Percentiles rank a stretch among this genome's conserved stretches.
Conservation (phyloP, 352 stramenopile genomes). For the Labyrinthula sp. region DNA sequence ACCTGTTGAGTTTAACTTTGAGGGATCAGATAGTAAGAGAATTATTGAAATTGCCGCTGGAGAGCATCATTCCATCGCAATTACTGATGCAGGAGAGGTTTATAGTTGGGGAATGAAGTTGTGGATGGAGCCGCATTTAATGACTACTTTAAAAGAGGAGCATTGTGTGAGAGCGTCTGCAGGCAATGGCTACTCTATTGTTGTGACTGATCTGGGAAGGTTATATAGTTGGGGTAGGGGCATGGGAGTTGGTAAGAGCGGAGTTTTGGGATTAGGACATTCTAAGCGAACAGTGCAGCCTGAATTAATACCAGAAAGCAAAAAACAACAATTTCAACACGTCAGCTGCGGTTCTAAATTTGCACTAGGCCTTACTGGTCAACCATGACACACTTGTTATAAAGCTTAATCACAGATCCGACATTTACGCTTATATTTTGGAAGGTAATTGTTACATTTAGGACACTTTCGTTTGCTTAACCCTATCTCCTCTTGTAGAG, state of each 20-base stretch:
- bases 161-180: conserved; percentile 53
- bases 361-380: too few relatives aligned
- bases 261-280: conserved; percentile 60
- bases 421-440: too few relatives aligned
- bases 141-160: conserved; percentile 50
- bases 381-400: too few relatives aligned
- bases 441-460: too few relatives aligned
- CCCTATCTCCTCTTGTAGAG: too few relatives aligned
- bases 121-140: conserved; percentile 67
- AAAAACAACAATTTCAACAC: too few relatives aligned
- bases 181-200: conserved; percentile 56
- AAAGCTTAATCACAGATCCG: too few relatives aligned
- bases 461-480: too few relatives aligned
- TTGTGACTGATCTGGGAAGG: conserved; percentile 45
- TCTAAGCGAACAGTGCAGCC: conserved; percentile 63
- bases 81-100: conserved; percentile 59
- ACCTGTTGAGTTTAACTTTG: conserved; percentile 50
- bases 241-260: conserved; percentile 40
- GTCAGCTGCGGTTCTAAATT: too few relatives aligned
- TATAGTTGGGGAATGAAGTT: conserved; percentile 75
- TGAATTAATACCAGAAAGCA: too few relatives aligned
- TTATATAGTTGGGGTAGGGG: conserved; percentile 57
- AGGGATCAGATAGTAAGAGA: conserved; percentile 39
- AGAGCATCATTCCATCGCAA: conserved; percentile 63
- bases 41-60: conserved; percentile 68